These are phyloP conservation scores for Paramarasmius palmivorus DNA, from an alignment of 1,284 basidiomycete species.

Conservation along the genomic window DNA sequence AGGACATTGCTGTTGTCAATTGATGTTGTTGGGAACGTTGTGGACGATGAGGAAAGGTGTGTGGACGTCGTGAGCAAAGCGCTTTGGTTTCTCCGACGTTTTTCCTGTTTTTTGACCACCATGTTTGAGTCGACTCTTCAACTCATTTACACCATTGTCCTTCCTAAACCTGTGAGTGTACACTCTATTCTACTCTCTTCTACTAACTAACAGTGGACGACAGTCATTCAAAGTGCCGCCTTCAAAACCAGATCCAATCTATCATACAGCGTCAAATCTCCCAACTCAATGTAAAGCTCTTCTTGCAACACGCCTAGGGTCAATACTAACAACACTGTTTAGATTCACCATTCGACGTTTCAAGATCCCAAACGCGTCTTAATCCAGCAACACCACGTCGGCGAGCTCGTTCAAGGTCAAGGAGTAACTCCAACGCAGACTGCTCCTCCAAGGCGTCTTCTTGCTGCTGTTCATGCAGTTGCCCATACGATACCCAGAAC, in stretches of 20 bases:
- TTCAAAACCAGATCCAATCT: slow-evolving; percentile 3
- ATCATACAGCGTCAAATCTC: slow-evolving; percentile 1
- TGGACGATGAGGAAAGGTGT: too few species aligned
- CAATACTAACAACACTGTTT: background rate
- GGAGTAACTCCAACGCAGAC: background rate
- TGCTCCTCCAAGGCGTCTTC: background rate
- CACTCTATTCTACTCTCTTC: too few species aligned
- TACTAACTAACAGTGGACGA: background rate
- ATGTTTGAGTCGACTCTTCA: background rate
- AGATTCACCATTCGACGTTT: background rate
- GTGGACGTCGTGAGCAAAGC: too few species aligned
- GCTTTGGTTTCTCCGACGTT: too few species aligned
- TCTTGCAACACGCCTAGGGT: background rate
- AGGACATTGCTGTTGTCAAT: too few species aligned
- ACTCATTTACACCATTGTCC: slow-evolving; percentile 2
- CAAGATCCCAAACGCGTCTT: background rate
- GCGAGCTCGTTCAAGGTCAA: background rate
- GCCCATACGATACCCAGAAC: background rate
- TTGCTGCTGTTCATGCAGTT: background rate
- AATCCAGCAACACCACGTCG: background rate
- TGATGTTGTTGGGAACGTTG: too few species aligned
- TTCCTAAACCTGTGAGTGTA: background rate
- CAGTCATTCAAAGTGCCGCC: slow-evolving; percentile 3
- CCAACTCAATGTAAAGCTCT: background rate
- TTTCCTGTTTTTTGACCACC: too few species aligned